phyloP scores from a whole-genome alignment of 2,329 filamentous ascomycete species.

The Rhexocercosporidium sp. region DNA sequence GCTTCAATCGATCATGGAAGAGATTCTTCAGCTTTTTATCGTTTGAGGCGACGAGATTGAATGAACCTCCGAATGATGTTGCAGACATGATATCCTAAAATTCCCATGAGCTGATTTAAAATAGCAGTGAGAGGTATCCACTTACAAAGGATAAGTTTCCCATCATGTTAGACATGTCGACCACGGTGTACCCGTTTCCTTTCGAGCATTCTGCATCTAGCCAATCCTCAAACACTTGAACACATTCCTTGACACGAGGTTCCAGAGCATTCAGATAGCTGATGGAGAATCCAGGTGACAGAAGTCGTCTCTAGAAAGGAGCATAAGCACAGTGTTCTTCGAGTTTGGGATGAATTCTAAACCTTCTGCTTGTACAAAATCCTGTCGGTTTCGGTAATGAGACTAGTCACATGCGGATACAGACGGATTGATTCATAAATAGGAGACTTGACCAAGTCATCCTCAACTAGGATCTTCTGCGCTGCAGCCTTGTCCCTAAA shows the following conservation, averaged over 20 bases:
- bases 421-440: constrained; percentile 22
- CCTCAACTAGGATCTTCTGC: constrained; percentile 27
- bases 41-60: constrained; percentile 27
- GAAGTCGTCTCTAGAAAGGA: constrained; percentile 22
- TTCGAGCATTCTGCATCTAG: constrained; percentile 21
- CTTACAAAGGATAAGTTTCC: constrained; percentile 27
- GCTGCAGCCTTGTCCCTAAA: constrained; percentile 24
- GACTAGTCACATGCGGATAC: constrained; percentile 14
- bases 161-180: constrained; percentile 24
- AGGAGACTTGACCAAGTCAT: constrained; percentile 27
- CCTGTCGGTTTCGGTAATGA: constrained; percentile 29
- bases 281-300: constrained; percentile 32
- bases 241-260: constrained; percentile 27
- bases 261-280: constrained; percentile 30
- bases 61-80: constrained; percentile 30
- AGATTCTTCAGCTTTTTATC: constrained; percentile 26
- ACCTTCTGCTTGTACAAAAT: constrained; percentile 30
- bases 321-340: not conserved
- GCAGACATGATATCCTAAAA: constrained; percentile 30
- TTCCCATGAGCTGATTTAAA: not conserved
- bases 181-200: constrained; percentile 13
- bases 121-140: not conserved
- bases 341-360: not conserved
- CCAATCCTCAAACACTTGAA: constrained; percentile 21
- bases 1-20: constrained; percentile 21